A percentile compares a stretch with the other conserved stretches of the same genome.
phyloP scores from a whole-genome alignment of 108 stramenopile species.

The Cyclotella cryptica region DNA sequence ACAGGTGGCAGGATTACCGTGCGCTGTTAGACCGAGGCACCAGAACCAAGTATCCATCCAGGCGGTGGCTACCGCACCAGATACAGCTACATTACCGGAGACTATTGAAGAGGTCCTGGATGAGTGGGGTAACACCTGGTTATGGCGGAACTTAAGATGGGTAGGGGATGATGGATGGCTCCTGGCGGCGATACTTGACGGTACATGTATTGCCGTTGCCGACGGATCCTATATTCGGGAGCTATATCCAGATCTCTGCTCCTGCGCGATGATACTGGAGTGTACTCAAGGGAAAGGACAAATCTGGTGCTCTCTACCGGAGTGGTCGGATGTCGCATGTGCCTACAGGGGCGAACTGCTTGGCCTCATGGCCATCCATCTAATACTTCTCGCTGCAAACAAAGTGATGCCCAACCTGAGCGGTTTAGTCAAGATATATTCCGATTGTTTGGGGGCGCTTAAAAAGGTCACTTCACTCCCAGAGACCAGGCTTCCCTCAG shows the following conservation, averaged over 20 bases:
- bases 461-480: too few relatives aligned
- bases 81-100: too few relatives aligned
- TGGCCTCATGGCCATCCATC: slow-evolving; percentile 17
- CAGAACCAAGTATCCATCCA: too few relatives aligned
- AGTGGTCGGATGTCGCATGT: background rate
- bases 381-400: background rate
- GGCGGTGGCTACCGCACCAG: too few relatives aligned
- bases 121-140: slow-evolving; percentile 22
- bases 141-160: background rate
- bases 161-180: background rate
- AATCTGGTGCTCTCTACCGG: background rate
- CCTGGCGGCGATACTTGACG: background rate
- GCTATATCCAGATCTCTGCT: background rate
- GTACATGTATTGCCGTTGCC: background rate
- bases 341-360: slow-evolving; percentile 16
- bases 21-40: too few relatives aligned
- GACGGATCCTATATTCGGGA: background rate
- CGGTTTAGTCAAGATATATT: background rate
- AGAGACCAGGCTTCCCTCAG: too few relatives aligned
- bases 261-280: slow-evolving; percentile 11
- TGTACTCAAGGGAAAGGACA: background rate
- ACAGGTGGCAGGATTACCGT: too few relatives aligned
- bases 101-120: slow-evolving; percentile 13
- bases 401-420: background rate
- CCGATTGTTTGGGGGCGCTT: too few relatives aligned